These are phyloP conservation scores for Lactarius psammicola DNA, from an alignment of 768 basidiomycete species.

Conservation along the genomic window DNA sequence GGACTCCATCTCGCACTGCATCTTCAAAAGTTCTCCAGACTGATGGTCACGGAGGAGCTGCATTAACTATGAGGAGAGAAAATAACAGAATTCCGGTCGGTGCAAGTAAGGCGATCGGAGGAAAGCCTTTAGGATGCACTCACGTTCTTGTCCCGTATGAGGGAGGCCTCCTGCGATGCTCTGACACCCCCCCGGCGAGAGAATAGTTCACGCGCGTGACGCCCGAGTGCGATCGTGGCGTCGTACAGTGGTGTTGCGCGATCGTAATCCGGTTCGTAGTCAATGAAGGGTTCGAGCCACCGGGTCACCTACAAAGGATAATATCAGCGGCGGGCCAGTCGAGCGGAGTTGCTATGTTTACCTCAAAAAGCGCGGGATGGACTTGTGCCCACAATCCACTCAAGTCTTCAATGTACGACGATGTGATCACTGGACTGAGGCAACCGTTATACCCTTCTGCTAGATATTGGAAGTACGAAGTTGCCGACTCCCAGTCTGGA, in stretches of 20 bases:
- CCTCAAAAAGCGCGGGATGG: conserved; percentile 16
- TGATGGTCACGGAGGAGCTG: not conserved
- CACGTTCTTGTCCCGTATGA: not conserved
- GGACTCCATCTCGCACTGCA: conserved; percentile 4
- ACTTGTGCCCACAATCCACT: not conserved
- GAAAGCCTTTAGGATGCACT: not conserved
- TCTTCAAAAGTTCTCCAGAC: not conserved
- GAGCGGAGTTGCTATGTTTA: not conserved
- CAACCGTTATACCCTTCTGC: not conserved
- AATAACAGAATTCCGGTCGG: not conserved
- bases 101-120: not conserved
- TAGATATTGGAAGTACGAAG: conserved; percentile 2
- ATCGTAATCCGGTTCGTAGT: conserved; percentile 19
- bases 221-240: conserved; percentile 12
- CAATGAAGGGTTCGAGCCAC: conserved; percentile 23
- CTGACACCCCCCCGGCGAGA: not conserved
- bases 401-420: conserved; percentile 16
- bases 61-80: conserved; percentile 1
- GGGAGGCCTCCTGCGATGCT: not conserved
- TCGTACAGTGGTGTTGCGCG: conserved; percentile 14
- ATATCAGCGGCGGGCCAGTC: not conserved
- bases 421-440: conserved; percentile 8
- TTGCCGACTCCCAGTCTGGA: not conserved
- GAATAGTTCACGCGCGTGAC: conserved; percentile 9
- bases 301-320: conserved; percentile 9